A percentile compares a stretch with the other conserved stretches of the same genome.
Evolutionary conservation across 768 basidiomycete species (phyloP).

Genomic region (Hericium coralloides): DNA sequence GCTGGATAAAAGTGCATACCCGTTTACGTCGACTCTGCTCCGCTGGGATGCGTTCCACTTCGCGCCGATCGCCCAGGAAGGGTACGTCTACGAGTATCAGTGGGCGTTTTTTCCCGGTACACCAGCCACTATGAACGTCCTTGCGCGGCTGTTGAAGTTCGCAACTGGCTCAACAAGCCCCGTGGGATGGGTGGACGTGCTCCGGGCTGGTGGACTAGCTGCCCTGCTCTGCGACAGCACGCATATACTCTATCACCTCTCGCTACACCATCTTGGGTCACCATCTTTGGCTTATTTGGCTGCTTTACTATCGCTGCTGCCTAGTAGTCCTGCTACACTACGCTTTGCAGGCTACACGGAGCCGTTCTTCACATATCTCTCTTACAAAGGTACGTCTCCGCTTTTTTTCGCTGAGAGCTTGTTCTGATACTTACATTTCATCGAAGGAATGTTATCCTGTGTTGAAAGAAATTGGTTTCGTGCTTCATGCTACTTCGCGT

Average conservation of each 20-base stretch:
- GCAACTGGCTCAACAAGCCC: background rate
- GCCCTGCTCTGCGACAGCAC: constrained; percentile 27
- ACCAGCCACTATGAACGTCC: constrained; percentile 41
- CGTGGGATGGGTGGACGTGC: constrained; percentile 16
- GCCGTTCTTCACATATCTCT: constrained; percentile 76
- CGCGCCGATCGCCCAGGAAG: constrained; percentile 48
- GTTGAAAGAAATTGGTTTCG: constrained; percentile 38
- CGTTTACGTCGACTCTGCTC: constrained; percentile 29
- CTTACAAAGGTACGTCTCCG: constrained; percentile 52
- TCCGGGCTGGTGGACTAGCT: constrained; percentile 30
- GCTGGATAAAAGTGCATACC: background rate
- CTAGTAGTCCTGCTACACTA: constrained; percentile 72
- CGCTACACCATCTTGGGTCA: constrained; percentile 45
- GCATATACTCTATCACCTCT: constrained; percentile 46
- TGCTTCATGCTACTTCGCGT: constrained; percentile 53
- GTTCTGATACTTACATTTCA: background rate
- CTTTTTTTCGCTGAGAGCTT: background rate
- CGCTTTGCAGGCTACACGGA: constrained; percentile 73
- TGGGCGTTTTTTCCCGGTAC: constrained; percentile 83
- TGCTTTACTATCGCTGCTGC: constrained; percentile 60
- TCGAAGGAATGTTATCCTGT: constrained; percentile 52
- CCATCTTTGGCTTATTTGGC: constrained; percentile 53
- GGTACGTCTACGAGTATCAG: constrained; percentile 64
- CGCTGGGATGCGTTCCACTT: constrained; percentile 93
- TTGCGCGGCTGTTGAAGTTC: background rate